phyloP scores from a whole-genome alignment of 2,329 filamentous ascomycete genomes.

The Diaporthe vaccinii region DNA sequence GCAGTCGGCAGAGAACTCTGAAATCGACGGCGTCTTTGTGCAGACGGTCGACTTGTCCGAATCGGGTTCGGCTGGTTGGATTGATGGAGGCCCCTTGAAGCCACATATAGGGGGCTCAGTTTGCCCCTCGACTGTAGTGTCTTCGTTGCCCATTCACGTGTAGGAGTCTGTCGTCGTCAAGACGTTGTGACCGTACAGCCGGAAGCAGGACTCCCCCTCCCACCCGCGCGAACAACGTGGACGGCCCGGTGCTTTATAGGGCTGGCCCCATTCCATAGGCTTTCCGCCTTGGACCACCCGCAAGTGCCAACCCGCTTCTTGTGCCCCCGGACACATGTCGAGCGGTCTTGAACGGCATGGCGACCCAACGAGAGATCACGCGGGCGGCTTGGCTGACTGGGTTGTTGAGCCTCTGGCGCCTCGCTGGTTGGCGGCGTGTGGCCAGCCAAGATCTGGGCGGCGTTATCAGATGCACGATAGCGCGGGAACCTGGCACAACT shows the following conservation, averaged over 20 bases:
- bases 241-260: constrained; percentile 28
- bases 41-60: constrained; percentile 38
- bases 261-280: neutral
- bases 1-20: constrained; percentile 47
- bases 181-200: constrained; percentile 27
- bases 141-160: constrained; percentile 49
- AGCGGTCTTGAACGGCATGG: constrained; percentile 17
- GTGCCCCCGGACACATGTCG: neutral
- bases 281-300: neutral
- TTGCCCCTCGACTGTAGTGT: constrained; percentile 49
- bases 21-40: constrained; percentile 32
- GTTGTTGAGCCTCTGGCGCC: constrained; percentile 26
- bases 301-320: constrained; percentile 27
- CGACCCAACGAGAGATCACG: constrained; percentile 31
- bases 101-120: constrained; percentile 51
- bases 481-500: constrained; percentile 28
- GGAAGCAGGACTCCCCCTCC: neutral
- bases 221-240: neutral
- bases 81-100: constrained; percentile 44
- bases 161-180: constrained; percentile 32
- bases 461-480: constrained; percentile 34
- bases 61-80: constrained; percentile 18
- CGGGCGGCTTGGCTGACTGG: constrained; percentile 17
- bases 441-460: constrained; percentile 27
- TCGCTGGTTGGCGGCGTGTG: constrained; percentile 27